A percentile compares a stretch with the other conserved stretches of the same genome.
phyloP scores from a whole-genome alignment of 108 stramenopile species.

The Cyclotella cryptica region DNA sequence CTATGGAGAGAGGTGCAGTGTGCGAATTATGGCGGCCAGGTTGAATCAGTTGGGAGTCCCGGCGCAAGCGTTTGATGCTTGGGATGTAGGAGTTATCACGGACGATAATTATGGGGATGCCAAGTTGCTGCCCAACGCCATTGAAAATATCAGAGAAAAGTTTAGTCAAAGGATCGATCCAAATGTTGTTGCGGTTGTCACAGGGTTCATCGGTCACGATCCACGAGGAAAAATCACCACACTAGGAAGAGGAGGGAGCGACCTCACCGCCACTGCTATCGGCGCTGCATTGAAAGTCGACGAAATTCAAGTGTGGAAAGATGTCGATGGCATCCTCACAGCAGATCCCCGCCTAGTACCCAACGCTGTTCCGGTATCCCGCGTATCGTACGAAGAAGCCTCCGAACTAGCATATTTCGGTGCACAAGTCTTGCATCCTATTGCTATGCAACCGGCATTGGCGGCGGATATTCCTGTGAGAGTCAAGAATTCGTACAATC shows the following conservation, averaged over 20 bases:
- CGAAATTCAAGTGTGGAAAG: constrained; percentile 99
- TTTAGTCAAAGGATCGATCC: constrained; percentile 81
- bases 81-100: constrained; percentile 93
- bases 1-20: constrained; percentile 94
- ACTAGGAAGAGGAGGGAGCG: constrained; percentile 93
- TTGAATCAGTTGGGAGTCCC: constrained; percentile 95
- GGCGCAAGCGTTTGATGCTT: constrained; percentile 94
- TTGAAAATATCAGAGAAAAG: constrained; percentile 61
- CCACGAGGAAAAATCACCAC: constrained; percentile 91
- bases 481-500: constrained; percentile 99
- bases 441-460: constrained; percentile 95
- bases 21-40: constrained; percentile 92
- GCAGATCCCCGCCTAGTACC: constrained; percentile 93
- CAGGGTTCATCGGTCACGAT: constrained; percentile 95
- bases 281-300: constrained; percentile 85
- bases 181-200: constrained; percentile 93
- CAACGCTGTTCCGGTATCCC: constrained; percentile 84
- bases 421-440: constrained; percentile 96
- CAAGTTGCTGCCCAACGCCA: constrained; percentile 69
- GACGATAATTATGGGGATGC: constrained; percentile 93
- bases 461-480: constrained; percentile 88
- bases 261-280: constrained; percentile 95
- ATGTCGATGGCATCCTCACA: constrained; percentile 98
- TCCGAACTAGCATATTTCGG: constrained; percentile 99
- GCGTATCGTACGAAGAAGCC: constrained; percentile 95